A percentile compares a stretch with the other conserved stretches of the same genome.
Conservation (phyloP, 331 rosid species). For the Telfairia occidentalis region DNA sequence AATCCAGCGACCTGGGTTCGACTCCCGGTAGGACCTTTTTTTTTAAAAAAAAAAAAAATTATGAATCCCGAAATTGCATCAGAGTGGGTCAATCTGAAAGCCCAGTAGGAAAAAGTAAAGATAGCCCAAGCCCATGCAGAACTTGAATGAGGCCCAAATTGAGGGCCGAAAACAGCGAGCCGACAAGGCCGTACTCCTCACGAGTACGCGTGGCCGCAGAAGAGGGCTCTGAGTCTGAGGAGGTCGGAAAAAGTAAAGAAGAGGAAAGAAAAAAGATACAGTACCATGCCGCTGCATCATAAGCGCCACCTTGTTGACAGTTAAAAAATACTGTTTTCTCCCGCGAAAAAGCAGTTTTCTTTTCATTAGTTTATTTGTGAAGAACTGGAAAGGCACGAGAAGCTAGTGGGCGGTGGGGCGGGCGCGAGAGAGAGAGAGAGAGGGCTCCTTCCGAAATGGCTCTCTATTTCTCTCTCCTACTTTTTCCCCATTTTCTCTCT, state of each 20-base stretch:
- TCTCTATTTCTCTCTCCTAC: neutral
- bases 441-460: neutral
- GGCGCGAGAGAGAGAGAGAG: neutral
- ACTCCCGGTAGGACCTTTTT: conserved; percentile 77
- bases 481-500: conserved; percentile 7
- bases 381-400: conserved; percentile 55
- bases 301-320: conserved; percentile 26
- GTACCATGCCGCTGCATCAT: conserved; percentile 15
- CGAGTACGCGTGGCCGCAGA: neutral
- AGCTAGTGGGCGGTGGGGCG: conserved; percentile 30
- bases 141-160: neutral
- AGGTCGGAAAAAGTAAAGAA: neutral
- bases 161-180: neutral
- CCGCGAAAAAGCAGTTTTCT: conserved; percentile 50
- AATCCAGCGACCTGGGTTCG: conserved; percentile 74
- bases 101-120: neutral
- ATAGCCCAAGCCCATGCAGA: neutral
- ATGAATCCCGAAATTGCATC: neutral
- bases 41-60: too few relatives aligned
- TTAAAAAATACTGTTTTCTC: conserved; percentile 43
- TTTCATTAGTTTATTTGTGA: conserved; percentile 31
- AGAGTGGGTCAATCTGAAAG: neutral
- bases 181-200: neutral
- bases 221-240: neutral
- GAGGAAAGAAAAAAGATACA: neutral